A percentile compares a stretch with the other conserved stretches of the same genome.
These are phyloP conservation scores for Terfezia claveryi DNA, from an alignment of 495 filamentous ascomycete genomes.

Conservation along the genomic window DNA sequence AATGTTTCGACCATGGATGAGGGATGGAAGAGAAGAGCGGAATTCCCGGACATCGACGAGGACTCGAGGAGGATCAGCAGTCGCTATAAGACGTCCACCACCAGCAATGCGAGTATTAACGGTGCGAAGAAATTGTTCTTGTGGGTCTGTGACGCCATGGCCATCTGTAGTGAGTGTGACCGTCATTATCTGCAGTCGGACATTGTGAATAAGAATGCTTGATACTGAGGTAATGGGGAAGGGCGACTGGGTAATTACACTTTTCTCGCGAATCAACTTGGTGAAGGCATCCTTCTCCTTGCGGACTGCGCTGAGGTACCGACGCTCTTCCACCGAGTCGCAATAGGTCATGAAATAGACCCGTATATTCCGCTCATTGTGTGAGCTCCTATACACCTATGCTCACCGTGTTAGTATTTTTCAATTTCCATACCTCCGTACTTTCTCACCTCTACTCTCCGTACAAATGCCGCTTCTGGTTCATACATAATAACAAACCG, in stretches of 20 bases:
- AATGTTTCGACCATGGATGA: constrained; percentile 71
- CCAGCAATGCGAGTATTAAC: constrained; percentile 94
- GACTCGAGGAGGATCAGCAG: constrained; percentile 72
- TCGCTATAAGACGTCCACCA: constrained; percentile 70
- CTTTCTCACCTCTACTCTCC: constrained; percentile 44
- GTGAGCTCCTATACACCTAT: constrained; percentile 72
- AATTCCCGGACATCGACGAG: constrained; percentile 95
- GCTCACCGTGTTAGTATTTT: constrained; percentile 1
- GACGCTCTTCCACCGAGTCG: constrained; percentile 85
- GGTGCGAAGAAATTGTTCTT: constrained; percentile 83
- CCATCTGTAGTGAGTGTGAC: constrained; percentile 58
- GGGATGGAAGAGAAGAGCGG: constrained; percentile 71
- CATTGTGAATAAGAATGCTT: background rate
- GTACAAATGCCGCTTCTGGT: constrained; percentile 84
- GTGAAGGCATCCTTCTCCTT: constrained; percentile 92
- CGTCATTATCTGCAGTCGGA: constrained; percentile 44
- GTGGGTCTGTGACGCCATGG: constrained; percentile 51
- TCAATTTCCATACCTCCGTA: background rate
- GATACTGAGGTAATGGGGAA: background rate
- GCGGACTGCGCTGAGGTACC: constrained; percentile 70
- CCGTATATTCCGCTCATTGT: constrained; percentile 64
- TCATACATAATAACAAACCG: constrained; percentile 98
- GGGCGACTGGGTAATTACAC: constrained; percentile 23
- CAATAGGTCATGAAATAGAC: constrained; percentile 96
- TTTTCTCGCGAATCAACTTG: constrained; percentile 76